Base-by-base conservation (phyloP, 768 basidiomycete genomes). In the Phylloporus scabripes region DNA sequence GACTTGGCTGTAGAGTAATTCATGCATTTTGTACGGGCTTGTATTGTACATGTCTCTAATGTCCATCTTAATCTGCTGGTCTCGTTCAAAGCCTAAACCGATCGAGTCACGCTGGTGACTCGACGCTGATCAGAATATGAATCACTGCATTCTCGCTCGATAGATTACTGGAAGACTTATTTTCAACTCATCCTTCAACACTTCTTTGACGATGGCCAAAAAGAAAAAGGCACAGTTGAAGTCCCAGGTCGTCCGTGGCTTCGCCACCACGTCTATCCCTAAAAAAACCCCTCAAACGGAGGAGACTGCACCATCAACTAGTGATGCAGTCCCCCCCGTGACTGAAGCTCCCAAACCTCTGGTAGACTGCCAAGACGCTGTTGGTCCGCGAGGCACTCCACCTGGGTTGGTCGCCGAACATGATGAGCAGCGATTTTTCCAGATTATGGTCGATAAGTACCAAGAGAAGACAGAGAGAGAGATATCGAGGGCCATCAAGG, bases 391-490 rank as follows among this genome's bases (percentile, higher is more conserved):
- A 31, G 50, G 42, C 31, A 51, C 49, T 48, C 48, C 39, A 23
- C 57, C 50, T 38, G 70, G 68, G 36, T 14, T 18, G 15, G 66
- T 68, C 50, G 58, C 63, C 15, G 70, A 71, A 44, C 74, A 71
- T 45, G 70, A 65, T 10, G 78, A 78, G 60, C 79, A 84, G 45
- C 74, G 72, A 50, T 72, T 74, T 26, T 71, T 92, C 44, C 92
- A 93, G 69, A 69, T 66, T 40, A 60, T 92, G 41, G 80, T 95
- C 1, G 92, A 95, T 54, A 85, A 80, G 59, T 72, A 85, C 42
- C 91, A 95, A 60, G 91, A 94, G 17, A 92, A 83, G 62, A 87
- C 80, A 5, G 90, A 95, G 65, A 92, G 83, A 64, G 95, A 96
- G 59, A 80, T 94, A 48, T 67, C 72, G 5, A 76, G 83, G 49